Conservation (phyloP, 805 yeast genomes). For the Starmerella potacharoeniae region DNA sequence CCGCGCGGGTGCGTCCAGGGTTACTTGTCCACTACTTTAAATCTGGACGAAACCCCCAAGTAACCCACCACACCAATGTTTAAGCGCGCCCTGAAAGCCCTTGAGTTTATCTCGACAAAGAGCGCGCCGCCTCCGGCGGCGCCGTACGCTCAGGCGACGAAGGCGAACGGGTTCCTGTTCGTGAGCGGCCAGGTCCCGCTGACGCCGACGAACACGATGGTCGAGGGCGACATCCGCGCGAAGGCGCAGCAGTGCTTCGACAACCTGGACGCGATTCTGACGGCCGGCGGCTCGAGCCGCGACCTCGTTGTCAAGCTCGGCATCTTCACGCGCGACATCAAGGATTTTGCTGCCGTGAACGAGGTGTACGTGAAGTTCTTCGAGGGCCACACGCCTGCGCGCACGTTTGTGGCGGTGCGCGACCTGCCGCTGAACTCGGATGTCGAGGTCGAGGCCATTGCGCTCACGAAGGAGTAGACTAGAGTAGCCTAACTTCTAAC, state of each 20-base stretch:
- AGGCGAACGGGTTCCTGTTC: conserved; percentile 76
- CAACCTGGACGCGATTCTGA: conserved; percentile 49
- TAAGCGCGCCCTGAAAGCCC: conserved; percentile 12
- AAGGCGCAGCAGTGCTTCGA: conserved; percentile 33
- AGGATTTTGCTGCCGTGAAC: conserved; percentile 74
- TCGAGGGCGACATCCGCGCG: conserved; percentile 56
- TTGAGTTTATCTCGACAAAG: conserved; percentile 33
- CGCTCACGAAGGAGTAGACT: conserved; percentile 29
- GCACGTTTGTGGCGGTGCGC: conserved; percentile 95
- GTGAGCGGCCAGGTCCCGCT: conserved; percentile 93
- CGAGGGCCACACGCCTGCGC: conserved; percentile 54
- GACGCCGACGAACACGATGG: conserved; percentile 66
- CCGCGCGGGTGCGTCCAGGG: no score
- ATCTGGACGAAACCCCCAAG: not conserved
- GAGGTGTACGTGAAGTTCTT: conserved; percentile 53
- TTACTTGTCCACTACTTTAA: no score
- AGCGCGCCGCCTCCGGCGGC: conserved; percentile 96
- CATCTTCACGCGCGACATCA: conserved; percentile 84
- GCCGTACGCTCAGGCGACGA: conserved; percentile 89
- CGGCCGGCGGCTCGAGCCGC: conserved; percentile 74
- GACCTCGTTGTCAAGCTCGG: conserved; percentile 79
- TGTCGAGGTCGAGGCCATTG: conserved; percentile 86
- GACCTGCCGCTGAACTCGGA: conserved; percentile 79
- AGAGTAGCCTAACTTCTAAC: no score
- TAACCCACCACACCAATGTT: conserved; percentile 7